Evolutionary conservation across 306 rosid genomes (phyloP).

Genomic region (barrel medic (Medicago truncatula)): MtrunA17r5.0-ANR NC_053043.1:39986001-39986500

Average conservation of each 20-base stretch:
- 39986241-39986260: neutral
- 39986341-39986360: neutral
- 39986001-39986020: conserved; percentile 79
- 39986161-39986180: conserved; percentile 85
- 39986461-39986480: conserved; percentile 16
- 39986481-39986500: neutral
- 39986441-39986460: too few relatives aligned
- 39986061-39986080: conserved; percentile 77
- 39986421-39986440: too few relatives aligned
- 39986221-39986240: neutral
- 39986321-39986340: neutral
- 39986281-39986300: neutral
- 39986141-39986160: conserved; percentile 81
- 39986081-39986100: conserved; percentile 72
- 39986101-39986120: conserved; percentile 68
- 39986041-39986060: conserved; percentile 68
- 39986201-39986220: conserved; percentile 63
- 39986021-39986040: conserved; percentile 81
- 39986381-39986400: neutral
- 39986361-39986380: neutral
- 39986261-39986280: neutral
- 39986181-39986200: conserved; percentile 77
- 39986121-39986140: conserved; percentile 85
- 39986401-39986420: too few relatives aligned
- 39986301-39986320: conserved; percentile 6